Evolutionary conservation across 306 rosid species (phyloP), one percentile per base, ranked within the genome.

Genomic region (Amphicarpaea edgeworthii): DNA sequence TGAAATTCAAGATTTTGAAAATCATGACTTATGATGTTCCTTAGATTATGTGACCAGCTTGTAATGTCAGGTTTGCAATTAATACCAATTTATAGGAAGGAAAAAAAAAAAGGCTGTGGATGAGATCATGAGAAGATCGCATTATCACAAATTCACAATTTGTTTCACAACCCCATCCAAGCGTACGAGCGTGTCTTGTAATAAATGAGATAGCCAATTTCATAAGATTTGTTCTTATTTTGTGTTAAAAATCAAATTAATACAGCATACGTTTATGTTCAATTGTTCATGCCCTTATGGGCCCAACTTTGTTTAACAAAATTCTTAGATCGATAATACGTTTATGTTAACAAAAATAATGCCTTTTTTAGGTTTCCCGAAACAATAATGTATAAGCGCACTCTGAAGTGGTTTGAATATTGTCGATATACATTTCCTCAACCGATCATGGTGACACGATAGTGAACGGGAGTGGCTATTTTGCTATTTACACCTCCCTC

Each of bases 1-100:
- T 77, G 62, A 77, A 53, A 62, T 61, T 61, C 58, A 55, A 46
- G 71, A 15, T 58, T 76, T 76, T 54, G 20, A 68, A 72, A 67
- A 65, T 47, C 79, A 65, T 77, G 68, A 21, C 34, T 54, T 7
- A 28, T 75, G 81, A 68, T 61, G 68, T 42, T 70, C 20, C 24
- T 70, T 81, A 24, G 63, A 58, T 59, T 38, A 28, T 76, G 62
- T 26, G 38, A 70, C 61, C 67, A 50, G 32, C 15, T 57, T 41
- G 58, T 70, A 62, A 55, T 76, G 68, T 71, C 62, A 69, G 67
- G 58, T 54, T 70, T 70, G n/a, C 75, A 42, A 28, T 42, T 67
- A 32, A 49, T 57, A 67, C 24, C 15, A 26, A 30, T n/a, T 73
- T 63, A 73, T 26, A 41, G 69, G 30, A 16, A 0, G 10, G 4